These are phyloP conservation scores for Cryptosporidium viatorum DNA, from an alignment of 169 alveolate genomes.

Conservation along the genomic window DNA sequence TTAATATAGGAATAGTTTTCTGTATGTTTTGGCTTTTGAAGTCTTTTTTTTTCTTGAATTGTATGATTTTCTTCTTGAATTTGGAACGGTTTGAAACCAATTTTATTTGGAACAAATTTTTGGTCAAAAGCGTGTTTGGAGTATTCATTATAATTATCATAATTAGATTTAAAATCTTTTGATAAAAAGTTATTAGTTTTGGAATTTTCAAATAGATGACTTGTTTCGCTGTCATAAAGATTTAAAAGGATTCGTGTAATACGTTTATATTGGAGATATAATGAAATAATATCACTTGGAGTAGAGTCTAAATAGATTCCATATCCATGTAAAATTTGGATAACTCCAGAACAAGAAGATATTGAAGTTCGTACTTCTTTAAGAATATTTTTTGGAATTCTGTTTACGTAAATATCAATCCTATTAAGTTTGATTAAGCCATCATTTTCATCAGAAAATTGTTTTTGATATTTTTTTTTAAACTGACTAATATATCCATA, in stretches of 20 bases:
- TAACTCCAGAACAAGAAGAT: slow-evolving; percentile 34
- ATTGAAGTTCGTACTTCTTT: slow-evolving; percentile 1
- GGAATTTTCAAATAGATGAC: neutral
- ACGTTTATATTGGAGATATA: slow-evolving; percentile 30
- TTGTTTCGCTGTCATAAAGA: neutral
- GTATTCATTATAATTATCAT: neutral
- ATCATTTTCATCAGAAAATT: neutral
- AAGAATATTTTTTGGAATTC: slow-evolving; percentile 8
- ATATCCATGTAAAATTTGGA: neutral
- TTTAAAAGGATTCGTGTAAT: slow-evolving; percentile 30
- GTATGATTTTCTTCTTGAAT: neutral
- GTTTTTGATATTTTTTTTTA: neutral
- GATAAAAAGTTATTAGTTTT: neutral
- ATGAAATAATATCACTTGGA: slow-evolving; percentile 25
- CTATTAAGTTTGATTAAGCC: neutral
- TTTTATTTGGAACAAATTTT: slow-evolving; percentile 15
- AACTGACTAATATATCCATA: neutral
- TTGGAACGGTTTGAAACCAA: slow-evolving; percentile 39
- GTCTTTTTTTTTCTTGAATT: neutral
- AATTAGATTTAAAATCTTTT: neutral
- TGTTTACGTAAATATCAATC: slow-evolving; percentile 21
- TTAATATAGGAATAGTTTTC: neutral
- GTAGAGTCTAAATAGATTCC: slow-evolving; percentile 16
- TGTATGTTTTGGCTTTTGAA: neutral
- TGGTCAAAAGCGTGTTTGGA: neutral